Base-by-base conservation (phyloP, 1,139 yeast genomes). In the Suhomyces kunorum region DNA sequence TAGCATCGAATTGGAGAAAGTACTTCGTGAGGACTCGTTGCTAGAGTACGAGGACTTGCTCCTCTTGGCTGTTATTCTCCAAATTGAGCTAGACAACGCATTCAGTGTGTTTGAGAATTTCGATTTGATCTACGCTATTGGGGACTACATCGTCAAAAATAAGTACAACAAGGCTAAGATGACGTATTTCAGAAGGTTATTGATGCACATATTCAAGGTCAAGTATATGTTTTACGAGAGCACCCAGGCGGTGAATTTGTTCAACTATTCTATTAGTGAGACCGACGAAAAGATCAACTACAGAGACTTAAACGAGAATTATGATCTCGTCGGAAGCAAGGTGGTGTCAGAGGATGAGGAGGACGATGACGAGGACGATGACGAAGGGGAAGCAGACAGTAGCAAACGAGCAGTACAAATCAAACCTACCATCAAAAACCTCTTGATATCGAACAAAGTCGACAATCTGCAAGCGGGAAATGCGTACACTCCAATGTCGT, bases 51-150 rank as follows among this genome's bases (percentile, higher is more conserved):
- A 57, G 28, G 49, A 50, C 16, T 38, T 50, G 26, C 40, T 59
- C 13, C 44, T 59, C 9, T 39, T 71, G 6, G 63, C 66, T 6
- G 56, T 72, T 5, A 51, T 68, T 3, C 49, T 72, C 13, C 73
- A 68, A 45, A 58, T 71, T 22, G 71, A 69, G 37, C 46, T 68
- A 13, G 78, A 72, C 49, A 59, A 55, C 34, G 51, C 56, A 23
- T 70, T 59, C 43, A 67, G 71, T 25, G 71, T 72, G 1, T 71
- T 58, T 46, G 78, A 71, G 46, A 72, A 72, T 49, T 68, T 61
- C 28, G 75, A 71, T 37, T 58, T 71, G 32, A 53, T 71, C 8
- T 71, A 61, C 51, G 73, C 76, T 5, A 69, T 71, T 36, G 77
- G 75, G 1, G 75, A 68, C 38, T 60, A 60, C 42, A 53, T 66